phyloP scores from a whole-genome alignment of 1,284 basidiomycete species.

The Moesziomyces antarcticus region DNA sequence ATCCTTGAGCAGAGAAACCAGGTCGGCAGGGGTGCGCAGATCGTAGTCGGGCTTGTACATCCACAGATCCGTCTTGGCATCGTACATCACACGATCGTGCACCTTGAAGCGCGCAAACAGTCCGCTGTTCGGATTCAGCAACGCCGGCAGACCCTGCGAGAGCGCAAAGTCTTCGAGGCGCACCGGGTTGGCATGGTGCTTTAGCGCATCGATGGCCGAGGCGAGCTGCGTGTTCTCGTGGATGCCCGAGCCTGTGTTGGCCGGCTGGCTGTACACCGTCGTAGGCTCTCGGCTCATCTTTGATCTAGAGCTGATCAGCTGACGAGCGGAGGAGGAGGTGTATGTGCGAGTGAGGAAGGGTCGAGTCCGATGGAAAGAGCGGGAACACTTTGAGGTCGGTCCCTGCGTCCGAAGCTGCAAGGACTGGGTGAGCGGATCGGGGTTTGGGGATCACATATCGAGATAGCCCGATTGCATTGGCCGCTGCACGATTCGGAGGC shows the following conservation, averaged over 20 bases:
- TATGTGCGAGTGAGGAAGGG: background rate
- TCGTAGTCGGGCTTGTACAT: constrained; percentile 88
- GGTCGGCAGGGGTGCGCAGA: constrained; percentile 81
- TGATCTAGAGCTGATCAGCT: background rate
- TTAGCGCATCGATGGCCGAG: constrained; percentile 83
- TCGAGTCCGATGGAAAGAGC: no score
- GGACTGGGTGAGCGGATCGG: background rate
- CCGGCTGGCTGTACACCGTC: constrained; percentile 82
- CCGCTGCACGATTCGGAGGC: background rate
- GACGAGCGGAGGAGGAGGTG: background rate
- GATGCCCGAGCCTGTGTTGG: constrained; percentile 80
- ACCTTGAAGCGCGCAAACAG: constrained; percentile 81
- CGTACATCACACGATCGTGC: constrained; percentile 81
- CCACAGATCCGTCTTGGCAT: constrained; percentile 84
- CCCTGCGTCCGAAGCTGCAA: constrained; percentile 10
- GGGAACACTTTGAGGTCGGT: constrained; percentile 1
- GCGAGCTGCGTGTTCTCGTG: constrained; percentile 88
- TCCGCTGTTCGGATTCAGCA: constrained; percentile 76
- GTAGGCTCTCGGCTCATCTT: constrained; percentile 29
- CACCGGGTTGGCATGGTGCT: constrained; percentile 78
- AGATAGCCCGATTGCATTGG: no score
- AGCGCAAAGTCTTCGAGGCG: constrained; percentile 85
- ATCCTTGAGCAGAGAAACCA: constrained; percentile 77
- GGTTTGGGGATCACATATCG: no score
- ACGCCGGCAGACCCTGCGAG: constrained; percentile 75